These are phyloP conservation scores for Pseudozyma pruni DNA, from an alignment of 1,284 basidiomycete genomes.

Conservation along the genomic window DNA sequence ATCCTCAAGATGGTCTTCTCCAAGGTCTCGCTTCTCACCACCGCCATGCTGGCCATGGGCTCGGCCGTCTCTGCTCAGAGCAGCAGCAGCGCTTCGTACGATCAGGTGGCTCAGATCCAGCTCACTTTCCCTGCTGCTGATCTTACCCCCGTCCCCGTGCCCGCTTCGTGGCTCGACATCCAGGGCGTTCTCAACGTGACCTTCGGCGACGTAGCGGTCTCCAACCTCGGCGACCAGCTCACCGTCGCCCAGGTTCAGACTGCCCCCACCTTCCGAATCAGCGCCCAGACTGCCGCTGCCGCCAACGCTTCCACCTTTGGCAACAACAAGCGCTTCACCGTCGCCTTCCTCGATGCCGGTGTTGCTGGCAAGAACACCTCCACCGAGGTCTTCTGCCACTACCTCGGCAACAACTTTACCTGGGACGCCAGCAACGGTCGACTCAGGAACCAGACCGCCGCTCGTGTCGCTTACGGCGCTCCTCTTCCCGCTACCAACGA, in stretches of 20 bases:
- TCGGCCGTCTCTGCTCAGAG: conserved; percentile 41
- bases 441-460: conserved; percentile 35
- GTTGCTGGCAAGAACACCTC: conserved; percentile 47
- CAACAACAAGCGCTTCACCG: conserved; percentile 35
- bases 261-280: conserved; percentile 45
- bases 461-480: conserved; percentile 44
- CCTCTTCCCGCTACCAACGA: conserved; percentile 47
- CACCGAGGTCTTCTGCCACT: conserved; percentile 42
- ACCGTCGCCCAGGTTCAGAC: conserved; percentile 47
- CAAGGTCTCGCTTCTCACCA: conserved; percentile 37
- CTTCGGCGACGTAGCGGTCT: conserved; percentile 35
- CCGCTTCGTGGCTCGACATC: conserved; percentile 46
- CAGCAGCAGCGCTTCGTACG: conserved; percentile 36
- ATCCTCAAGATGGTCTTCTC: conserved; percentile 33
- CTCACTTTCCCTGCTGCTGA: conserved; percentile 49
- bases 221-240: conserved; percentile 44
- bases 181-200: conserved; percentile 53
- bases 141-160: conserved; percentile 36
- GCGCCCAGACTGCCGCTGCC: conserved; percentile 28
- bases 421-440: conserved; percentile 21
- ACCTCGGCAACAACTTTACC: conserved; percentile 49
- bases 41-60: conserved; percentile 36
- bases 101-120: conserved; percentile 45
- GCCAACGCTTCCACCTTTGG: conserved; percentile 22
- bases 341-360: conserved; percentile 43